Base-by-base conservation (phyloP, 306 rosid species). In the Acacia crassicarpa region DNA sequence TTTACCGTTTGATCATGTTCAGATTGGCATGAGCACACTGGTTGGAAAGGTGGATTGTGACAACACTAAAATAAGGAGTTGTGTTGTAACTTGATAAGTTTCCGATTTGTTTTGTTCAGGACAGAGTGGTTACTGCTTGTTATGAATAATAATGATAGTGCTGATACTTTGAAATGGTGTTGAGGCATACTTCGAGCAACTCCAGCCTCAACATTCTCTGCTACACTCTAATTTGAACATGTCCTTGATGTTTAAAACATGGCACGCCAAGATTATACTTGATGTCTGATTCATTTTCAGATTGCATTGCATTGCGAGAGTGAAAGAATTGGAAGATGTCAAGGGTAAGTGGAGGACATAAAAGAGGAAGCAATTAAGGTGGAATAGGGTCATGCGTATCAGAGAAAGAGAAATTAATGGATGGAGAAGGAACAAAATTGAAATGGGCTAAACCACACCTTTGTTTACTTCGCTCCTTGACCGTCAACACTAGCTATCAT, bases 101-200 rank as follows among this genome's bases (percentile, higher is more conserved):
- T 78, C 44, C 77, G 61, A 54, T 43, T 7, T 69, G 44, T 20
- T 3, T 9, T 33, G 38, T 33, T 33, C 53, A 41, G 33, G 49
- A 68, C 53, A 41, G 4, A 40, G 53, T 20, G 8, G 49, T 19
- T 68, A 40, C 49, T 40, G 4, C 30, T 78, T 59, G 79, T 35
- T 72, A 72, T 65, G 54, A 71, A 65, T 63, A 44, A 44, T 71
- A 38, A 56, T n/a, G 15, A 17, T 13, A 6, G 45, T 43, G 51
- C 35, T 70, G 63, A 83, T 79, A n/a, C 46, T 66, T 83, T 79
- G 33, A 27, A 72, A 33, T 33, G 54, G 54, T 49, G 54, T 49
- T 1, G 19, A 12, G 19, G 38, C 38, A 33, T 33, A 16, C 71
- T 56, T 71, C 67, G 84, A 75, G 84, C 84, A 74, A 51, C 88